Base-by-base conservation (phyloP, 2,329 filamentous ascomycete genomes). In the Ascosphaera aggregata region DNA sequence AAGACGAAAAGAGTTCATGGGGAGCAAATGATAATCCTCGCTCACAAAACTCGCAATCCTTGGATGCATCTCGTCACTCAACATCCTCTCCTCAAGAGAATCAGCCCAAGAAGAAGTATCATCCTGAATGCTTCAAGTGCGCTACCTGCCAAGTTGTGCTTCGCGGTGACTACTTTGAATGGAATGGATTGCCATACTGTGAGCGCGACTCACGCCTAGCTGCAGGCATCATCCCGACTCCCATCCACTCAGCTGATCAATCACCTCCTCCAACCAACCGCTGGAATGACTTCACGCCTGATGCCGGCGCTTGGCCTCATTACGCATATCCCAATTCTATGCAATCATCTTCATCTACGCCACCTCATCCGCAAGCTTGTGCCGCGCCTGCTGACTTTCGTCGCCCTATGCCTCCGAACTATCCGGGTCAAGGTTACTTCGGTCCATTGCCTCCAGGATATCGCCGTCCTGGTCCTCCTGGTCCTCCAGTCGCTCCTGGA, bases 81-180 rank as follows among this genome's bases (percentile, higher is more conserved):
- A n/a, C n/a, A 11, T 19, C 16, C 15, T n/a, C 18, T 27, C 15
- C 13, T 3, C 19, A 17, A 8, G 17, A 17, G 18, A 17, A 17
- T 13, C 11, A 82, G 48, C 57, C 63, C 31, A 62, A 66, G 24
- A 67, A 73, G 48, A 94, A 94, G 54, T 89, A 84, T 56, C 89
- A 98, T 54, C 72, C 81, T 0, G 65, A 70, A 5, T 98, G 89
- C 58, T 81, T 98, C 59, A 76, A 73, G 37, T 95, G 89, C 53
- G 67, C 68, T 35, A 63, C 62, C 47, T 95, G 86, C 52, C 70
- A 73, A 22, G 59, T 71, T 36, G 71, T 76, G 2, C 64, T 95
- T 9, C 68, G 70, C 16, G 76, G 86, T 35, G 86, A 89, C 44
- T 95, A 95, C 55, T 94, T 89, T 49, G 85, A 95, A 54, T 76